Conservation (phyloP, 2,329 filamentous ascomycete genomes). For the Apiospora sp. region DNA sequence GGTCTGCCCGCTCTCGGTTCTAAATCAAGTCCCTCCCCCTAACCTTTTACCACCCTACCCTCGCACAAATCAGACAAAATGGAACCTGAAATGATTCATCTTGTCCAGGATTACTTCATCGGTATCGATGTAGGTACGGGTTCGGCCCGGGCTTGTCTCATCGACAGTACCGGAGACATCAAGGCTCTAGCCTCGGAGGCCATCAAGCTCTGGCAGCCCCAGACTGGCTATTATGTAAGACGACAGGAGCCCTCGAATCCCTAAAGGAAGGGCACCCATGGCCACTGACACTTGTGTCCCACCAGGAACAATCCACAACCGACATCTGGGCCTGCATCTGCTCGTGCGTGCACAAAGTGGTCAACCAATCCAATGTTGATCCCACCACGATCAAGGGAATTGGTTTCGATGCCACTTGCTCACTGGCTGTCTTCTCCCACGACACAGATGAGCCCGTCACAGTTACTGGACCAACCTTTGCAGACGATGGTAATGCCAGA, state of each 20-base stretch:
- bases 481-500: slow-evolving; percentile 81
- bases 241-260: slow-evolving; percentile 14
- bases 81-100: slow-evolving; percentile 35
- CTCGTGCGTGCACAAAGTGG: slow-evolving; percentile 81
- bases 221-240: slow-evolving; percentile 76
- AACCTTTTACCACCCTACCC: neutral
- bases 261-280: slow-evolving; percentile 9
- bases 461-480: slow-evolving; percentile 89
- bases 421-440: slow-evolving; percentile 86
- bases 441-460: slow-evolving; percentile 90
- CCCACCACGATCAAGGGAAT: slow-evolving; percentile 82
- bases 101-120: slow-evolving; percentile 68
- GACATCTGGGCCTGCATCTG: slow-evolving; percentile 98
- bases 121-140: slow-evolving; percentile 97
- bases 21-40: neutral
- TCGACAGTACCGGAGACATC: slow-evolving; percentile 91
- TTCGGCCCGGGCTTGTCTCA: slow-evolving; percentile 93
- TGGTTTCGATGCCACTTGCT: slow-evolving; percentile 99
- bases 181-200: slow-evolving; percentile 76
- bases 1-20: neutral
- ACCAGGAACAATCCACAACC: slow-evolving; percentile 91
- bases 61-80: neutral
- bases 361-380: slow-evolving; percentile 83
- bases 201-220: slow-evolving; percentile 82
- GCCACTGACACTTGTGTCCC: slow-evolving; percentile 24